Conservation (phyloP, 2,329 filamentous ascomycete species). For the Colletotrichum incanum region DNA sequence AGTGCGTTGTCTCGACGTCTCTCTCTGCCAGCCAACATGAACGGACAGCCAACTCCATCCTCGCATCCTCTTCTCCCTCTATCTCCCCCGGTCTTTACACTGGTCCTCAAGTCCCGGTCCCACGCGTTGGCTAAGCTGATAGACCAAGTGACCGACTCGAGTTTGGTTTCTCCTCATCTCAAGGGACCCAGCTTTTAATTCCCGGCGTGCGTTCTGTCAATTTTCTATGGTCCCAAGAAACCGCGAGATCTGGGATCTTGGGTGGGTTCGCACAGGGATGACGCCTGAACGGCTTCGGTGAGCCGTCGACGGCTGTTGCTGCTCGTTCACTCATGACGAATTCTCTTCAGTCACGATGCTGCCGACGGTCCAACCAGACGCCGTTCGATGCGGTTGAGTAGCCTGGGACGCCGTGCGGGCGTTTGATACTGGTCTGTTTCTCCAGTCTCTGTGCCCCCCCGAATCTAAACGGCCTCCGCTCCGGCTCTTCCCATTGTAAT, state of each 20-base stretch:
- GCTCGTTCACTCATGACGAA: conserved; percentile 19
- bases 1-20: conserved; percentile 4
- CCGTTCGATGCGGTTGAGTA: not conserved
- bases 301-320: not conserved
- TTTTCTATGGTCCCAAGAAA: not conserved
- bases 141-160: conserved; percentile 11
- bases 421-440: not conserved
- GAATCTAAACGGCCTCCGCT: conserved; percentile 29
- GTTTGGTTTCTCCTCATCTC: conserved; percentile 16
- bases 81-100: not conserved
- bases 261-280: conserved; percentile 32
- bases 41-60: conserved; percentile 5
- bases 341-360: conserved; percentile 30
- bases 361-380: conserved; percentile 17
- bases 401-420: conserved; percentile 5
- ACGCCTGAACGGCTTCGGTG: conserved; percentile 10
- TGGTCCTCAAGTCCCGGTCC: not conserved
- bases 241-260: conserved; percentile 16
- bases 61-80: not conserved
- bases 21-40: not conserved
- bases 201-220: conserved; percentile 4
- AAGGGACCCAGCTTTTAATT: conserved; percentile 27
- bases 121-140: not conserved
- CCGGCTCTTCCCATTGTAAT: conserved; percentile 15
- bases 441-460: not conserved